These are phyloP conservation scores for Cladosporium cucumerinum DNA, from an alignment of 2,329 filamentous ascomycete genomes.

Conservation along the genomic window DNA sequence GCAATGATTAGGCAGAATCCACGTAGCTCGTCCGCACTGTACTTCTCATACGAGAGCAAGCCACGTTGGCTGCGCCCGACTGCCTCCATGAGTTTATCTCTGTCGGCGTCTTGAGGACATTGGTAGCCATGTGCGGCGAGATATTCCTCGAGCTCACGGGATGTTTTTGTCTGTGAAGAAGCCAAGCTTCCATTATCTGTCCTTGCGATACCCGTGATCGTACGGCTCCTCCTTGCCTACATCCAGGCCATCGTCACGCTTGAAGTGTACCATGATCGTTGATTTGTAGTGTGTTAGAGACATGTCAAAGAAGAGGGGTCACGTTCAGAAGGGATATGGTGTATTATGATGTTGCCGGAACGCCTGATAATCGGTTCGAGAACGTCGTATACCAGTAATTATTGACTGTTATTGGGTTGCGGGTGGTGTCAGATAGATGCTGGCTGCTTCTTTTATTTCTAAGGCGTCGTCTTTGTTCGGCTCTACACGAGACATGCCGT, in stretches of 20 bases:
- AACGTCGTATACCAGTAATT: neutral
- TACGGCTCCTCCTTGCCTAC: neutral
- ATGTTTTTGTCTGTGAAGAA: neutral
- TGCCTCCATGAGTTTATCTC: neutral
- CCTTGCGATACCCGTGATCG: neutral
- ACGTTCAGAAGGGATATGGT: neutral
- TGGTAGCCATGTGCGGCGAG: neutral
- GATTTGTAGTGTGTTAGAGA: neutral
- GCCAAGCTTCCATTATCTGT: neutral
- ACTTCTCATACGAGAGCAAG: neutral
- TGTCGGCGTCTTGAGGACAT: neutral
- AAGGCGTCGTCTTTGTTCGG: neutral
- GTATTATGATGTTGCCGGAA: neutral
- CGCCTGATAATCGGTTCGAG: neutral
- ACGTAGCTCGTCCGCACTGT: neutral
- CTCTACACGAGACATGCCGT: neutral
- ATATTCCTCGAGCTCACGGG: neutral
- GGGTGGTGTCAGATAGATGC: neutral
- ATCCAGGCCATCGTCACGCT: neutral
- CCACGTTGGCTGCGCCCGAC: neutral
- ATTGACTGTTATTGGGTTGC: neutral
- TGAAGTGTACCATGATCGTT: neutral
- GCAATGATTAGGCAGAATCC: neutral
- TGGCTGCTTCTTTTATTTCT: neutral
- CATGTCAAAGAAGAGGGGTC: neutral